These are phyloP conservation scores for Fusarium hostae DNA, from an alignment of 2,329 filamentous ascomycete genomes.

Conservation along the genomic window DNA sequence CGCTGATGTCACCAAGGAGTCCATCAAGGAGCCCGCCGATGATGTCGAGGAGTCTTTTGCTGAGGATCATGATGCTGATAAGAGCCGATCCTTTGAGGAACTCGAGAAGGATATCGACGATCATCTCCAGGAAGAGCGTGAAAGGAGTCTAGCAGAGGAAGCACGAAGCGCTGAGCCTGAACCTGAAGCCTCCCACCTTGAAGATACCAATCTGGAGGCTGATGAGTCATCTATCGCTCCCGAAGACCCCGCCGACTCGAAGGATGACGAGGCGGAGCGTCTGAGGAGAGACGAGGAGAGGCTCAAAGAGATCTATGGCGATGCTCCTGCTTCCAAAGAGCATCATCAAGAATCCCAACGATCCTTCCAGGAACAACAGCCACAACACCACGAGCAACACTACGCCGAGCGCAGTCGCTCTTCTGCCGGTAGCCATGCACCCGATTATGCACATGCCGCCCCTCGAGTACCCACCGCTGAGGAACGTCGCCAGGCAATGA, in stretches of 20 bases:
- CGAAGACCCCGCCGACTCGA: constrained; percentile 1
- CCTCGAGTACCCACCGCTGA: constrained; percentile 34
- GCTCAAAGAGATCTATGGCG: constrained; percentile 62
- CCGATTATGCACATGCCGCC: constrained; percentile 16
- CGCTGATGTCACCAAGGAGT: constrained; percentile 14
- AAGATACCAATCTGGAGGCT: constrained; percentile 3
- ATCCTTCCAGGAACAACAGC: constrained; percentile 15
- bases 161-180: background rate
- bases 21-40: background rate
- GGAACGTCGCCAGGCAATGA: constrained; percentile 46
- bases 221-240: constrained; percentile 19
- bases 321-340: constrained; percentile 13
- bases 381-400: constrained; percentile 20
- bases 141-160: constrained; percentile 31
- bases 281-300: constrained; percentile 61
- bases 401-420: constrained; percentile 49
- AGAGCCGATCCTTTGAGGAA: constrained; percentile 30
- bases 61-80: constrained; percentile 6
- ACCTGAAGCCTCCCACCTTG: constrained; percentile 34
- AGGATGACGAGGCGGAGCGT: constrained; percentile 46
- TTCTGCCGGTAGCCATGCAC: constrained; percentile 24
- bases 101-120: constrained; percentile 38
- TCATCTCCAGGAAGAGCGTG: constrained; percentile 36
- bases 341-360: constrained; percentile 8
- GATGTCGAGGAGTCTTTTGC: constrained; percentile 4